phyloP scores from a whole-genome alignment of 805 yeast genomes.

The Candida nemodendra region DNA sequence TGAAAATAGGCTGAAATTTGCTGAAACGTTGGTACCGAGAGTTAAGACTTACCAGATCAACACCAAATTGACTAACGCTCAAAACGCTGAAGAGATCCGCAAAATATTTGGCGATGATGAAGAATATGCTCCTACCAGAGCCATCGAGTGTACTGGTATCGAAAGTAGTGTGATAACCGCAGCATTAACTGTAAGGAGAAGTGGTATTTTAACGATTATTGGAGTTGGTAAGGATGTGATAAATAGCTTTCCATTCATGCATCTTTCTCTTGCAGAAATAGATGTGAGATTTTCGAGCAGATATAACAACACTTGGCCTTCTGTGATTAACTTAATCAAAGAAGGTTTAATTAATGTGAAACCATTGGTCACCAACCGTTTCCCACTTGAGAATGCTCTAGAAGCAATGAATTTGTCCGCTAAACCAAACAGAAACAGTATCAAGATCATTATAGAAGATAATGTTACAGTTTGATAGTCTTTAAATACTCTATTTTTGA shows the following conservation, averaged over 20 bases:
- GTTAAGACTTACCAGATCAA: conserved; percentile 44
- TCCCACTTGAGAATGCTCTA: conserved; percentile 45
- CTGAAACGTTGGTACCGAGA: conserved; percentile 45
- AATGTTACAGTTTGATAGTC: no score
- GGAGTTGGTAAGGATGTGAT: conserved; percentile 50
- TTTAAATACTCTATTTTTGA: no score
- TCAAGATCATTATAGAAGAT: conserved; percentile 48
- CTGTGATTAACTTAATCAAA: conserved; percentile 46
- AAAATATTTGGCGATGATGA: conserved; percentile 36
- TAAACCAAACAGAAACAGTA: conserved; percentile 44
- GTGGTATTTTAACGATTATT: conserved; percentile 46
- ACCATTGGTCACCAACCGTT: conserved; percentile 48
- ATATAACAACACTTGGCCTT: conserved; percentile 57
- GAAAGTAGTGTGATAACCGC: conserved; percentile 47
- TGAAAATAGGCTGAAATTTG: conserved; percentile 44
- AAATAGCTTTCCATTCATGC: conserved; percentile 54
- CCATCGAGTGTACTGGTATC: conserved; percentile 56
- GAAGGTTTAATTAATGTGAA: conserved; percentile 44
- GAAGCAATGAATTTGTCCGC: conserved; percentile 41
- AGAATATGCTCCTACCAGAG: conserved; percentile 41
- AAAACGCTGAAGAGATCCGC: conserved; percentile 40
- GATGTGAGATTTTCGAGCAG: conserved; percentile 52
- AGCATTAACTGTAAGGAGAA: conserved; percentile 45
- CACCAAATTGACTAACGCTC: conserved; percentile 29
- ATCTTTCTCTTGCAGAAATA: conserved; percentile 50